phyloP scores from a whole-genome alignment of 257 asterid genomes.

The Catharanthus roseus region DNA sequence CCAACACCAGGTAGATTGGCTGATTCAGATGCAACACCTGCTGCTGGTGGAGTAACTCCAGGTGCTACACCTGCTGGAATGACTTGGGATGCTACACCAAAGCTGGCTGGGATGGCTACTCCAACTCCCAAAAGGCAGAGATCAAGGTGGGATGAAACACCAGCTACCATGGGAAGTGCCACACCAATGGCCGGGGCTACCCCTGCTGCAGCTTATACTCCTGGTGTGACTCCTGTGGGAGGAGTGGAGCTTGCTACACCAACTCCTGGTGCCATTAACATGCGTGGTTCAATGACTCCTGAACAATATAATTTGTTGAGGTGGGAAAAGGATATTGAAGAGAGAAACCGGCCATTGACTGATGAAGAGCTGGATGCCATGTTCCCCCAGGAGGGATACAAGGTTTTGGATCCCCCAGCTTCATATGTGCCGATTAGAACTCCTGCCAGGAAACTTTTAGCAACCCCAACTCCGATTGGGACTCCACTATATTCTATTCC shows the following conservation, averaged over 20 bases:
- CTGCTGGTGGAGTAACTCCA: conserved; percentile 80
- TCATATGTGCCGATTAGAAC: conserved; percentile 87
- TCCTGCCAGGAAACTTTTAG: conserved; percentile 86
- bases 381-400: conserved; percentile 87
- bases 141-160: conserved; percentile 98
- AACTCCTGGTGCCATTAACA: conserved; percentile 63
- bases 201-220: conserved; percentile 76
- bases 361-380: conserved; percentile 87
- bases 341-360: conserved; percentile 72
- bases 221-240: conserved; percentile 82
- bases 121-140: conserved; percentile 94
- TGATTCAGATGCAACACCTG: conserved; percentile 81
- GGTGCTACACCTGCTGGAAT: conserved; percentile 94
- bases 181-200: conserved; percentile 79
- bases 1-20: conserved; percentile 84
- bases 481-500: conserved; percentile 72
- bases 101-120: conserved; percentile 68
- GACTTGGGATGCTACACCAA: conserved; percentile 94
- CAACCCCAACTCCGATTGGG: conserved; percentile 84
- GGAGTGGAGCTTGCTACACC: conserved; percentile 82
- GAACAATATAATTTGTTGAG: conserved; percentile 77
- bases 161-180: conserved; percentile 91
- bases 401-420: conserved; percentile 78
- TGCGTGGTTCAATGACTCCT: conserved; percentile 79
- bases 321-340: conserved; percentile 95